Conservation (phyloP, 1,284 basidiomycete genomes). For the Naganishia sp. region DNA sequence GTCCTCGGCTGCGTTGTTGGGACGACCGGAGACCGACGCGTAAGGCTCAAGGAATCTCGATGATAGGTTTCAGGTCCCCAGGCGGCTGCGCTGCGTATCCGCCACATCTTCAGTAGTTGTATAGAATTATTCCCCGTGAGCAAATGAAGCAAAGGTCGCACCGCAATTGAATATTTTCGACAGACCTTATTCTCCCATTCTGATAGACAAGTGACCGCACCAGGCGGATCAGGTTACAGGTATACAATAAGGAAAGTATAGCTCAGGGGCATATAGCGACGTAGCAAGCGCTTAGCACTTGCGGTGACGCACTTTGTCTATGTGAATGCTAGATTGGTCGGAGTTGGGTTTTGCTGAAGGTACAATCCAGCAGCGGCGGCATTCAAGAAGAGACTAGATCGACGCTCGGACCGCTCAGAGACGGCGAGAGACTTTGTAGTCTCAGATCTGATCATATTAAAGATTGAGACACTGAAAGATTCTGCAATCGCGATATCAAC, state of each 20-base stretch:
- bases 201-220: not conserved
- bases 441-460: conserved; percentile 23
- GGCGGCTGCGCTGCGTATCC: no score
- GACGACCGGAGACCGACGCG: conserved; percentile 11
- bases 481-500: not conserved
- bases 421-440: conserved; percentile 29
- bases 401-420: conserved; percentile 31
- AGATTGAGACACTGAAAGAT: not conserved
- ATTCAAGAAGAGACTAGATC: conserved; percentile 34
- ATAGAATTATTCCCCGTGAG: no score
- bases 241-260: not conserved
- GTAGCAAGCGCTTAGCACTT: not conserved
- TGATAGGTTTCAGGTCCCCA: no score
- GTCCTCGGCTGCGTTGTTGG: conserved; percentile 29
- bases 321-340: not conserved
- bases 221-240: not conserved
- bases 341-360: conserved; percentile 18
- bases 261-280: not conserved
- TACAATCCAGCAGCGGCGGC: conserved; percentile 32
- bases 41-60: not conserved
- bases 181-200: no score
- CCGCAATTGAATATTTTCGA: no score
- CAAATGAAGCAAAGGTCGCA: not conserved
- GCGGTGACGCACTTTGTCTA: no score
- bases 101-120: no score